Percentiles rank a stretch among this genome's conserved stretches.
Conservation (phyloP, 2,329 filamentous ascomycete genomes). For the Claviceps sorghi region DNA sequence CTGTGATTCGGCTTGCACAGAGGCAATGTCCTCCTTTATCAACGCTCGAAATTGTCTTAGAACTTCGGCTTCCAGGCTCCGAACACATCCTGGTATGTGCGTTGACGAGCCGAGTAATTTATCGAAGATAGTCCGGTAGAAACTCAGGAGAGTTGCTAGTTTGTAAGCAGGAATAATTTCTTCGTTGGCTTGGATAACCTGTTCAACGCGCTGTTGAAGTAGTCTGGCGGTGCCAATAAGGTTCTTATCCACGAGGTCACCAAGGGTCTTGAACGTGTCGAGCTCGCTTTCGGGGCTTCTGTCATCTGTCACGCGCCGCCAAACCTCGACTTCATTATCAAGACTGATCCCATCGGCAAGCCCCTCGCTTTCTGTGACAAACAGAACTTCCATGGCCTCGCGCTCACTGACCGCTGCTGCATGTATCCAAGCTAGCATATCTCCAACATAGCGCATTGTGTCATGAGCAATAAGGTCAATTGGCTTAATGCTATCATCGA, state of each 20-base stretch:
- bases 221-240: conserved; percentile 66
- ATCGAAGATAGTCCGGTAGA: conserved; percentile 75
- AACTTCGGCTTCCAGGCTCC: conserved; percentile 57
- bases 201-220: conserved; percentile 79
- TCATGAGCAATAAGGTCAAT: conserved; percentile 93
- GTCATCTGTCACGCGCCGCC: conserved; percentile 52
- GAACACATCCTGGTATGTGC: conserved; percentile 53
- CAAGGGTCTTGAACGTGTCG: conserved; percentile 67
- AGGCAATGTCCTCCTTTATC: conserved; percentile 65
- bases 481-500: conserved; percentile 57
- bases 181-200: conserved; percentile 84
- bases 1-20: conserved; percentile 57
- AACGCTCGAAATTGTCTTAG: conserved; percentile 69
- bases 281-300: conserved; percentile 45
- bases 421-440: conserved; percentile 96
- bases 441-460: conserved; percentile 76
- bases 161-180: conserved; percentile 81
- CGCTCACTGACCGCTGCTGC: conserved; percentile 87
- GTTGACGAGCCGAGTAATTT: conserved; percentile 61
- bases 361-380: conserved; percentile 80
- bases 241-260: conserved; percentile 75
- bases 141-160: conserved; percentile 73
- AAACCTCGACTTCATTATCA: conserved; percentile 69
- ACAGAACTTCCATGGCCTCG: conserved; percentile 81
- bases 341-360: conserved; percentile 70